phyloP scores from a whole-genome alignment of 345 rosid species.

The Pelargonium nanum region DNA sequence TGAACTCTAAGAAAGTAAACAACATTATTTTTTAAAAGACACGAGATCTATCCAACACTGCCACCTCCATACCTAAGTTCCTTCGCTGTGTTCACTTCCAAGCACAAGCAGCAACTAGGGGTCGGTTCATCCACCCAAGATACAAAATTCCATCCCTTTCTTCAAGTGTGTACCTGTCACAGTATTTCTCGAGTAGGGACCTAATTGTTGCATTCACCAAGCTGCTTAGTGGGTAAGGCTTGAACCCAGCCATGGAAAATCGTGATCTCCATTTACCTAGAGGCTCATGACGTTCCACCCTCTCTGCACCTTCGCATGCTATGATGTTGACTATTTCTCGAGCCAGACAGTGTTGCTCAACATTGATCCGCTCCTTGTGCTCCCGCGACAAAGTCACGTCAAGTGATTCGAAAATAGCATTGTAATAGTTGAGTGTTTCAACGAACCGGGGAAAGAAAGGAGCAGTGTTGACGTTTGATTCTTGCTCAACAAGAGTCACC shows the following conservation, averaged over 20 bases:
- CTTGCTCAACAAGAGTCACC: conserved; percentile 85
- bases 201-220: conserved; percentile 68
- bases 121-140: conserved; percentile 87
- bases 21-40: neutral
- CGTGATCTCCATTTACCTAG: conserved; percentile 78
- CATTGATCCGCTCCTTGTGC: conserved; percentile 69
- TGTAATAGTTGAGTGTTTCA: conserved; percentile 59
- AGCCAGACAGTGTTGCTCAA: conserved; percentile 96
- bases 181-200: conserved; percentile 50
- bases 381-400: conserved; percentile 68
- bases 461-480: conserved; percentile 75
- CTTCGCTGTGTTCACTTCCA: conserved; percentile 42
- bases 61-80: conserved; percentile 36
- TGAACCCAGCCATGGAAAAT: conserved; percentile 82
- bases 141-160: conserved; percentile 67
- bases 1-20: neutral
- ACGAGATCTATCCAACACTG: neutral
- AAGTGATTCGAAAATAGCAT: conserved; percentile 67
- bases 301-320: conserved; percentile 87
- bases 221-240: conserved; percentile 57
- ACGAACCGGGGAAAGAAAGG: conserved; percentile 69
- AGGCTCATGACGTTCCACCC: conserved; percentile 84
- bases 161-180: conserved; percentile 55
- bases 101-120: conserved; percentile 63
- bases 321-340: conserved; percentile 83